These are phyloP conservation scores for Monascus purpureus DNA, from an alignment of 495 filamentous ascomycete genomes.

Conservation along the genomic window DNA sequence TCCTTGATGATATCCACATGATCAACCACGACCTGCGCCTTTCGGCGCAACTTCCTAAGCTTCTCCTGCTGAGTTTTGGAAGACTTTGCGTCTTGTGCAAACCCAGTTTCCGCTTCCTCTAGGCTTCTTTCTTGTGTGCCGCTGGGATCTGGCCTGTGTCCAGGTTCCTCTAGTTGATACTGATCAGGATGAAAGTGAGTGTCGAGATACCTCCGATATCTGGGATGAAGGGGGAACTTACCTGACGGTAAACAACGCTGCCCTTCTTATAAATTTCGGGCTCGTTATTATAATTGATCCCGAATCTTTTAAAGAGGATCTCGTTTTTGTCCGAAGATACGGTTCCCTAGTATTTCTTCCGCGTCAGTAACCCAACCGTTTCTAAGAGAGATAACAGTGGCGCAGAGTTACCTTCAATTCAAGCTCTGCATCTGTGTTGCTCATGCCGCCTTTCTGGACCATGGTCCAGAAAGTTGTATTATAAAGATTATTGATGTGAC, in stretches of 20 bases:
- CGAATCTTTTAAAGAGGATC: conserved; percentile 77
- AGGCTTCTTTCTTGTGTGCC: conserved; percentile 3
- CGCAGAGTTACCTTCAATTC: conserved; percentile 58
- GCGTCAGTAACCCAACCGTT: no score
- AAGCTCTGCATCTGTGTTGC: conserved; percentile 62
- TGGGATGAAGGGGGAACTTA: conserved; percentile 24
- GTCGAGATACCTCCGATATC: no score
- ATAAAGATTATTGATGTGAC: conserved; percentile 96
- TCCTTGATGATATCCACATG: conserved; percentile 90
- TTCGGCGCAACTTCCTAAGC: conserved; percentile 56
- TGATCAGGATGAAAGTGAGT: conserved; percentile 6
- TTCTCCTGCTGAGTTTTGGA: conserved; percentile 70
- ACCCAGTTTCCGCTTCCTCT: conserved; percentile 5
- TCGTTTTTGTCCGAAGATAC: conserved; percentile 84
- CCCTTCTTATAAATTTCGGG: conserved; percentile 86
- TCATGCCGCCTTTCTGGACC: conserved; percentile 62
- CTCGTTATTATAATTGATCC: conserved; percentile 96
- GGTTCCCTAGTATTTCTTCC: conserved; percentile 68
- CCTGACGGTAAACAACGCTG: conserved; percentile 74
- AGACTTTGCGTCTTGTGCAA: conserved; percentile 17
- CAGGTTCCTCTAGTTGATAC: conserved; percentile 29
- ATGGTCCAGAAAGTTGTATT: conserved; percentile 95
- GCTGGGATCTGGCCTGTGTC: conserved; percentile 5
- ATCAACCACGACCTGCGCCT: conserved; percentile 63
- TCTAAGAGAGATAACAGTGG: no score